Conservation (phyloP, 495 filamentous ascomycete species). For the Friedmanniomyces simplex region DNA sequence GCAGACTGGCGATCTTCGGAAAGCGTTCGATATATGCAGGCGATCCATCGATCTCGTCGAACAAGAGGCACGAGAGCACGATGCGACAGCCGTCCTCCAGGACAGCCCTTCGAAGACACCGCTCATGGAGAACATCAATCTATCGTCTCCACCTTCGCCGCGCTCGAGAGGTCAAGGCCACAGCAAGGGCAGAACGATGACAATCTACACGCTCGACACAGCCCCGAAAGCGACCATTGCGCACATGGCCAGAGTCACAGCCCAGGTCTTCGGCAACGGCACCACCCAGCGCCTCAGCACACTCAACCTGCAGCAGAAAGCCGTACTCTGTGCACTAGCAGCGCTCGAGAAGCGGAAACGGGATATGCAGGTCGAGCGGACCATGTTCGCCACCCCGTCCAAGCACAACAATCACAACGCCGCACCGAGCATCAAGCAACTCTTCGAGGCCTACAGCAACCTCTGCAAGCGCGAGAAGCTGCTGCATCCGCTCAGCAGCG, state of each 20-base stretch:
- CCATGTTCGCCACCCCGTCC: slow-evolving; percentile 45
- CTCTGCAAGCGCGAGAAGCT: slow-evolving; percentile 76
- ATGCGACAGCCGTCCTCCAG: slow-evolving; percentile 44
- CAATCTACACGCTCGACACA: slow-evolving; percentile 50
- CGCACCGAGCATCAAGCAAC: slow-evolving; percentile 63
- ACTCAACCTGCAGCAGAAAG: slow-evolving; percentile 93
- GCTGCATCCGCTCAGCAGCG: slow-evolving; percentile 73
- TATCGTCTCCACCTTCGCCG: slow-evolving; percentile 46
- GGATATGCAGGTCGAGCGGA: slow-evolving; percentile 14
- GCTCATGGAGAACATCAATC: slow-evolving; percentile 57
- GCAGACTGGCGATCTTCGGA: slow-evolving; percentile 87
- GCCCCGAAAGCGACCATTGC: slow-evolving; percentile 82
- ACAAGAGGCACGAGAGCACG: slow-evolving; percentile 61
- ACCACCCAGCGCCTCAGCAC: slow-evolving; percentile 69
- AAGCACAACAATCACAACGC: slow-evolving; percentile 36
- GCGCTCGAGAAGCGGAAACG: slow-evolving; percentile 61
- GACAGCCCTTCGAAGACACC: slow-evolving; percentile 47
- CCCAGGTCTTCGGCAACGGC: slow-evolving; percentile 75
- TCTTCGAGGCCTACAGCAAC: slow-evolving; percentile 68
- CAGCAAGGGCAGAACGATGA: background rate
- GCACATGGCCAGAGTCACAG: slow-evolving; percentile 82
- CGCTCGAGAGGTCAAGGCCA: slow-evolving; percentile 22
- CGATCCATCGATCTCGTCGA: slow-evolving; percentile 85
- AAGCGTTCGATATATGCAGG: slow-evolving; percentile 89
- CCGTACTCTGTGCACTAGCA: slow-evolving; percentile 75